Evolutionary conservation across 257 asterid species (phyloP).

Genomic region (Petrea volubilis): DNA sequence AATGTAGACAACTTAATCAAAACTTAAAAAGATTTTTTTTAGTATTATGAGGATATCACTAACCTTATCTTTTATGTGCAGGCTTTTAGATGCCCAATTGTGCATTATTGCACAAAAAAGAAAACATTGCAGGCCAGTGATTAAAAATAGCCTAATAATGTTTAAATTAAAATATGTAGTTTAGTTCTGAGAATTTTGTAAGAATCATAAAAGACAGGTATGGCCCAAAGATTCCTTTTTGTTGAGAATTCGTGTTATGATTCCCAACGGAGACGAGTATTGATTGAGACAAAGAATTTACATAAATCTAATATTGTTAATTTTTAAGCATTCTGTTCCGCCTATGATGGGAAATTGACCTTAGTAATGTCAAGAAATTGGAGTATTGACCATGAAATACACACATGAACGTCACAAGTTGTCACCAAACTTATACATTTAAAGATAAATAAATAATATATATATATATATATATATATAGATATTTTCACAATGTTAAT

Average conservation of each 20-base stretch:
- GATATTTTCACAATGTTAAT: too few species aligned
- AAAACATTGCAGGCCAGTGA: slow-evolving; percentile 5
- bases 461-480: too few species aligned
- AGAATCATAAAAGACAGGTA: not conserved
- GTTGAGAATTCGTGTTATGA: not conserved
- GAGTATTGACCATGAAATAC: too few species aligned
- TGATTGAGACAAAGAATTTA: slow-evolving; percentile 17
- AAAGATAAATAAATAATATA: too few species aligned
- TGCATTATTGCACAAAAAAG: not conserved
- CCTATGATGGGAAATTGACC: not conserved
- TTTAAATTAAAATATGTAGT: not conserved
- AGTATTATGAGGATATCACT: not conserved
- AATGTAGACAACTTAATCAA: slow-evolving; percentile 2
- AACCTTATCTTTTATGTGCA: slow-evolving; percentile 12
- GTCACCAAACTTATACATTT: too few species aligned
- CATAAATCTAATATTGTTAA: too few species aligned
- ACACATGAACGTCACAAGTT: too few species aligned
- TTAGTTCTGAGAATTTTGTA: not conserved
- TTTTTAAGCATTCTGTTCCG: not conserved
- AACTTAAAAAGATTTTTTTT: not conserved
- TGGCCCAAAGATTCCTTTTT: slow-evolving; percentile 1
- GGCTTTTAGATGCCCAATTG: slow-evolving; percentile 5
- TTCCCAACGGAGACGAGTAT: not conserved
- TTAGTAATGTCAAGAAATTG: too few species aligned
- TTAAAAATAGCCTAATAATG: not conserved